Evolutionary conservation across 345 rosid genomes (phyloP).

Genomic region (thale cress (Arabidopsis thaliana)): DNA sequence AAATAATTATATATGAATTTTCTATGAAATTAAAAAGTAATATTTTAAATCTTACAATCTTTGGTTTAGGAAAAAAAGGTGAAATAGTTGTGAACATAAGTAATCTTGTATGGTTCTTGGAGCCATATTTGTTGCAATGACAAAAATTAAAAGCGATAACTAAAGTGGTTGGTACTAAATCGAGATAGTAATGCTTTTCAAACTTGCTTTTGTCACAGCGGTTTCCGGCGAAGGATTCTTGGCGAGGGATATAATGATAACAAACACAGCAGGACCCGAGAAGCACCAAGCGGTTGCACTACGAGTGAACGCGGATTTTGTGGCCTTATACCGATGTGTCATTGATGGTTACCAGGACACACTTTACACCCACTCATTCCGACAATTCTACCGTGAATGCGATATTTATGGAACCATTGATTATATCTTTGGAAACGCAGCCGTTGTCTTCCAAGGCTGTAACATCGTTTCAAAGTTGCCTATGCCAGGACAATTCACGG

Average conservation of each 20-base stretch:
- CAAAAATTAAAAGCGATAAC: background rate
- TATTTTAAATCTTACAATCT: too few species aligned
- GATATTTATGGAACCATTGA: conserved; percentile 76
- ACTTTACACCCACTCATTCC: conserved; percentile 66
- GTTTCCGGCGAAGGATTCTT: conserved; percentile 81
- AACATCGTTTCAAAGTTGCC: conserved; percentile 73
- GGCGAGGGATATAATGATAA: conserved; percentile 72
- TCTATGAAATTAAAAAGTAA: background rate
- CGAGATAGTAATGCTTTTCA: background rate
- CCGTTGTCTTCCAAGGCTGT: conserved; percentile 72
- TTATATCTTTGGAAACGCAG: conserved; percentile 79
- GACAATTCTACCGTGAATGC: conserved; percentile 86
- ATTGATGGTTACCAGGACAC: conserved; percentile 78
- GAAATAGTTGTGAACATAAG: background rate
- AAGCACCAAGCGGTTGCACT: conserved; percentile 85
- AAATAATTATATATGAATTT: too few species aligned
- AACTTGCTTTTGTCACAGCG: conserved; percentile 50
- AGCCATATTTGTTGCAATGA: background rate
- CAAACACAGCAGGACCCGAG: conserved; percentile 77
- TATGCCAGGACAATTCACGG: conserved; percentile 66
- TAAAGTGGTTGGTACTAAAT: background rate
- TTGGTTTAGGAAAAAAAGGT: too few species aligned
- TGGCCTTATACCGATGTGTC: conserved; percentile 65
- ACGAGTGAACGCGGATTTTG: conserved; percentile 69
- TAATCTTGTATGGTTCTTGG: background rate